Evolutionary conservation across 495 filamentous ascomycete species (phyloP).

Genomic region (Penicillium tannophilum): DNA sequence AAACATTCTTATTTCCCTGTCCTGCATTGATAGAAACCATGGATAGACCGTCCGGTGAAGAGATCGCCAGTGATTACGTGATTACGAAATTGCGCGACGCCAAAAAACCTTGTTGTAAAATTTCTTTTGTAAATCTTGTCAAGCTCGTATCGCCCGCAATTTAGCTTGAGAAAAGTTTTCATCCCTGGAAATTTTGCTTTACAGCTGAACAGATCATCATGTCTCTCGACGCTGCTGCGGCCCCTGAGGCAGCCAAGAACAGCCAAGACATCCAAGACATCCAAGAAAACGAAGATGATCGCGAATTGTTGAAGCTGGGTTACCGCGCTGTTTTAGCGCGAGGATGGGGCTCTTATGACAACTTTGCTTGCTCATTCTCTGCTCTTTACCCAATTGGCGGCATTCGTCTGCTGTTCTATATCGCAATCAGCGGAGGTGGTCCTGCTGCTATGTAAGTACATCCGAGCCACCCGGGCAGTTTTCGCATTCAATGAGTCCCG

Average conservation of each 20-base stretch:
- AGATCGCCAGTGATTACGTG: neutral
- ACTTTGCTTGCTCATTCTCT: conserved; percentile 40
- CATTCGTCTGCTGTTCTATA: conserved; percentile 38
- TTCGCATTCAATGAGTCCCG: neutral
- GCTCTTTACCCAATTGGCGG: conserved; percentile 38
- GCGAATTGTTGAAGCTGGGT: conserved; percentile 34
- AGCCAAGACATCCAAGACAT: conserved; percentile 15
- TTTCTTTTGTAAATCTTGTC: neutral
- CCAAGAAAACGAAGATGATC: conserved; percentile 33
- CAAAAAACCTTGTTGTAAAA: conserved; percentile 6
- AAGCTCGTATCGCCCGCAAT: neutral
- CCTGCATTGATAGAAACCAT: neutral
- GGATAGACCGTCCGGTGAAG: neutral
- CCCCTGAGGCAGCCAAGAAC: conserved; percentile 12
- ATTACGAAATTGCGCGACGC: conserved; percentile 7
- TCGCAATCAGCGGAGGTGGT: conserved; percentile 36
- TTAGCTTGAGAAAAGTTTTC: neutral
- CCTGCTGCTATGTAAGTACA: conserved; percentile 34
- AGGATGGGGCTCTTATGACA: conserved; percentile 36
- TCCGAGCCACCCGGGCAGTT: neutral
- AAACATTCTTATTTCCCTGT: neutral
- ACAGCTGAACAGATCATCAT: neutral
- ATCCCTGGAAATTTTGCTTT: neutral
- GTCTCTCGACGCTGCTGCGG: conserved; percentile 4
- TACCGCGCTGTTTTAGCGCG: conserved; percentile 36